These are phyloP conservation scores for Pyricularia sp. DNA, from an alignment of 2,329 filamentous ascomycete genomes.

Conservation along the genomic window DNA sequence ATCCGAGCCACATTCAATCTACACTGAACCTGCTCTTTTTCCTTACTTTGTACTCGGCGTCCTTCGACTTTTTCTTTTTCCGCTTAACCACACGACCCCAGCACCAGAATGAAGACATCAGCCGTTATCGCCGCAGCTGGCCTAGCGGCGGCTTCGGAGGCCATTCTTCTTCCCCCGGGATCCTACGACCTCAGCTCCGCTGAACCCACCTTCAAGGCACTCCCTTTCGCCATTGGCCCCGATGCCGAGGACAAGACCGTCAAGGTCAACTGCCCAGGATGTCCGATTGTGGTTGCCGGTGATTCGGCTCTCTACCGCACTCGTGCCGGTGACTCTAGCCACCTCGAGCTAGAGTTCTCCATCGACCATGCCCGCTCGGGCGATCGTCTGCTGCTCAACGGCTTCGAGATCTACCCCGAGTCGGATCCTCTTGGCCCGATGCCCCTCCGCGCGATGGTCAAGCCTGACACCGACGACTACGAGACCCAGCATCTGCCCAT, in stretches of 20 bases:
- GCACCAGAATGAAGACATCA: conserved; percentile 24
- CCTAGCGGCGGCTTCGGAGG: conserved; percentile 22
- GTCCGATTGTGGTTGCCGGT: conserved; percentile 28
- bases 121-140: conserved; percentile 33
- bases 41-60: background rate
- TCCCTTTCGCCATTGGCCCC: conserved; percentile 24
- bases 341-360: conserved; percentile 44
- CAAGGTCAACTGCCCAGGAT: conserved; percentile 43
- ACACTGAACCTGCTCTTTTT: background rate
- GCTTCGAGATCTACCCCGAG: conserved; percentile 48
- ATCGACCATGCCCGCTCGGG: conserved; percentile 33
- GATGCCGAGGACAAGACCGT: conserved; percentile 28
- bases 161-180: conserved; percentile 46
- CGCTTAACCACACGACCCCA: background rate
- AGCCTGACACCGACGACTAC: conserved; percentile 24
- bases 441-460: conserved; percentile 34
- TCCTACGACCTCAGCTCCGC: conserved; percentile 31
- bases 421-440: conserved; percentile 32
- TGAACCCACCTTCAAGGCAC: conserved; percentile 24
- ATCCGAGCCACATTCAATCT: background rate
- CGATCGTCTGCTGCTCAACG: conserved; percentile 47
- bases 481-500: conserved; percentile 8
- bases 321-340: conserved; percentile 16
- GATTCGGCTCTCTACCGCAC: conserved; percentile 13
- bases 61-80: background rate